Percentiles rank a stretch among this genome's conserved stretches.
These are phyloP conservation scores for Phytophthora kernoviae DNA, from an alignment of 352 stramenopile species.

Conservation along the genomic window DNA sequence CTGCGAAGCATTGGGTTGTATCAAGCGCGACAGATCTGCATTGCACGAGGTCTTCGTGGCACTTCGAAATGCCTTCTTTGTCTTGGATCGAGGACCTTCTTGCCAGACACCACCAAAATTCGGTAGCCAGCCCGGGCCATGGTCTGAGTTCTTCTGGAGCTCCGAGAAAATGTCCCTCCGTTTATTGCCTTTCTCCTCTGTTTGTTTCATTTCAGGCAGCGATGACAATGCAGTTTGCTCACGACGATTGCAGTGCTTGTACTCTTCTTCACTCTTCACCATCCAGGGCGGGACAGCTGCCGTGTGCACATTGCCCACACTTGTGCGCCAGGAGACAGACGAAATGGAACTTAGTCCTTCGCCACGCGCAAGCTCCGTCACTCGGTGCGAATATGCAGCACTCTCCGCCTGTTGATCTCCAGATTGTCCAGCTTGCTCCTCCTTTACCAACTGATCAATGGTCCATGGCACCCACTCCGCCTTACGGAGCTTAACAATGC, in stretches of 20 bases:
- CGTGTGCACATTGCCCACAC: constrained; percentile 69
- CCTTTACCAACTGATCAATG: constrained; percentile 60
- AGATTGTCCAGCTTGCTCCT: constrained; percentile 35
- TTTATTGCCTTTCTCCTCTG: constrained; percentile 9
- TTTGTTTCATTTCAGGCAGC: neutral
- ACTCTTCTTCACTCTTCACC: constrained; percentile 71
- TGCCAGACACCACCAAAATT: constrained; percentile 85
- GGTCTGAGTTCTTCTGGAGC: constrained; percentile 29
- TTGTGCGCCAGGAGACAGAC: constrained; percentile 41
- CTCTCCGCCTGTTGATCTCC: constrained; percentile 11
- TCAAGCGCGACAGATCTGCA: constrained; percentile 4
- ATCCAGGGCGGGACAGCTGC: constrained; percentile 75
- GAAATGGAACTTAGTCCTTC: constrained; percentile 51
- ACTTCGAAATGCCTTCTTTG: constrained; percentile 55
- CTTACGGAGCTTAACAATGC: constrained; percentile 65
- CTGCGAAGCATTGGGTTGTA: neutral
- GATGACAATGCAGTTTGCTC: constrained; percentile 8
- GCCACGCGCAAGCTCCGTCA: constrained; percentile 52
- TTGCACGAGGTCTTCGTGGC: constrained; percentile 11
- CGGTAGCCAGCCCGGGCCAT: constrained; percentile 61
- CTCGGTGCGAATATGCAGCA: constrained; percentile 36
- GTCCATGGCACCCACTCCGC: constrained; percentile 55
- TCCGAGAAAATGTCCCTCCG: constrained; percentile 42
- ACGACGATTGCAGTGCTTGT: constrained; percentile 58
- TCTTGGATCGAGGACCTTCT: constrained; percentile 62